A percentile compares a stretch with the other conserved stretches of the same genome.
Evolutionary conservation across 2,329 filamentous ascomycete species (phyloP).

Genomic region (Decorospora gaudefroyi): DNA sequence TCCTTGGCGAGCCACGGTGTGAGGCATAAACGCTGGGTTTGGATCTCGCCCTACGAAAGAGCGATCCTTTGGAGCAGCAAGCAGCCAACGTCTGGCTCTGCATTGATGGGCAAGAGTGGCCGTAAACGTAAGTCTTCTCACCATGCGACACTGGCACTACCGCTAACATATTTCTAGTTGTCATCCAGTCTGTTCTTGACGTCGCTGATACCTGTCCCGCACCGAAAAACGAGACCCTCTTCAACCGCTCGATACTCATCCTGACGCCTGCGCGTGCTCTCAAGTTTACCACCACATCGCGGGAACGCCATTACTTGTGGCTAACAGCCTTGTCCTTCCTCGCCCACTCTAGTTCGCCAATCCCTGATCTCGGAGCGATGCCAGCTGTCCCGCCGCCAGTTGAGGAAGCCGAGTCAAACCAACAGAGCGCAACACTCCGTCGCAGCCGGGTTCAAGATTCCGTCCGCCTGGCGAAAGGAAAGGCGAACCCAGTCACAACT

Average conservation of each 20-base stretch:
- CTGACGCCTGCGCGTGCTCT: slow-evolving; percentile 89
- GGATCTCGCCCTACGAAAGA: slow-evolving; percentile 94
- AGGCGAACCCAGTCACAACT: slow-evolving; percentile 46
- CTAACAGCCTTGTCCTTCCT: slow-evolving; percentile 92
- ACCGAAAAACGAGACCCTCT: slow-evolving; percentile 72
- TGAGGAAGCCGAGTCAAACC: slow-evolving; percentile 44
- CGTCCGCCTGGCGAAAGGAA: slow-evolving; percentile 83
- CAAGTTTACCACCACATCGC: slow-evolving; percentile 85
- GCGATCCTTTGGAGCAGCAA: slow-evolving; percentile 98
- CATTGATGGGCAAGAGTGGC: slow-evolving; percentile 89
- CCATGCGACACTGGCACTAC: background rate
- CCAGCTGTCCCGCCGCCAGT: slow-evolving; percentile 50
- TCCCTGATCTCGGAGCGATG: slow-evolving; percentile 68
- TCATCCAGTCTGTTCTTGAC: slow-evolving; percentile 93
- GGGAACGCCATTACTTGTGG: slow-evolving; percentile 93
- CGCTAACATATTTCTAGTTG: slow-evolving; percentile 61
- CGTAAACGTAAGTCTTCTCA: slow-evolving; percentile 75
- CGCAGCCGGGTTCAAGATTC: slow-evolving; percentile 78
- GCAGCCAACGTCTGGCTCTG: slow-evolving; percentile 85
- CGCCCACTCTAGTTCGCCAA: slow-evolving; percentile 80
- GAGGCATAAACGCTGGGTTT: slow-evolving; percentile 95
- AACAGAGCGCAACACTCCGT: slow-evolving; percentile 49
- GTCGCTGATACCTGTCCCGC: slow-evolving; percentile 91
- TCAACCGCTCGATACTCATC: slow-evolving; percentile 93
- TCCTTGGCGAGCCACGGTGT: slow-evolving; percentile 70